Base-by-base conservation (phyloP, 441 rosid species). In the Melastoma candidum region DNA sequence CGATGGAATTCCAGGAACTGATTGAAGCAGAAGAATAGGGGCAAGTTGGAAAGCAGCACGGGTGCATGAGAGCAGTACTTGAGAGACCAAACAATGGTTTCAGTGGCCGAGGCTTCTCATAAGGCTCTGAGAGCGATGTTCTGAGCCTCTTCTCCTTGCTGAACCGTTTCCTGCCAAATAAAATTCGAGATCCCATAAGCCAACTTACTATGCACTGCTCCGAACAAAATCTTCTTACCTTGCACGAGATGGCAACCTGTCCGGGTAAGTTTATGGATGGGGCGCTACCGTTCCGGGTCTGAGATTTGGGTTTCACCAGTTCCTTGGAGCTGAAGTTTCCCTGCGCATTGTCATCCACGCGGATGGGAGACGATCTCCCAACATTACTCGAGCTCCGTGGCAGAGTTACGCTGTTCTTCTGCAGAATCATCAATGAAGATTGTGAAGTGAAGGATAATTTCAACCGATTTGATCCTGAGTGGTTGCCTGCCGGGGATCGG, bases 401-500 rank as follows among this genome's bases (percentile, higher is more conserved):
- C 26, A 83, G 81, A n/a, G 84, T 77, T 1, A 74, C 22, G 22
- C 77, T 72, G 68, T 74, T 84, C 72, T 75, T 84, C 4, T 63
- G 80, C 92, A 81, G 43, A 2, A 52, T 25, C 51, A 52, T 3
- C 46, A 13, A 14, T 26, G 26, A 9, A 13, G 43, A 29, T 32
- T 43, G 41, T 13, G 25, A 52, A 0, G 22, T 5, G 12, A 29
- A 29, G 22, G 9, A 24, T 52, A 52, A 52, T 8, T 3, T 2
- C 44, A n/a, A 43, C 45, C 43, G 11, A 51, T 12, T 44, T 32
- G 41, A 72, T 24, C 47, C 71, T 74, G 0, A 88, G 64, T 0
- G 98, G 97, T 60, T 92, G 97, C 54, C 98, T 62, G 0, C 98
- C 98, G 0, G 97, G 95, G 26, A 92, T 76, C 3, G 97, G 98